Base-by-base conservation (phyloP, 345 rosid genomes). In the Schrenkiella parvula region DNA sequence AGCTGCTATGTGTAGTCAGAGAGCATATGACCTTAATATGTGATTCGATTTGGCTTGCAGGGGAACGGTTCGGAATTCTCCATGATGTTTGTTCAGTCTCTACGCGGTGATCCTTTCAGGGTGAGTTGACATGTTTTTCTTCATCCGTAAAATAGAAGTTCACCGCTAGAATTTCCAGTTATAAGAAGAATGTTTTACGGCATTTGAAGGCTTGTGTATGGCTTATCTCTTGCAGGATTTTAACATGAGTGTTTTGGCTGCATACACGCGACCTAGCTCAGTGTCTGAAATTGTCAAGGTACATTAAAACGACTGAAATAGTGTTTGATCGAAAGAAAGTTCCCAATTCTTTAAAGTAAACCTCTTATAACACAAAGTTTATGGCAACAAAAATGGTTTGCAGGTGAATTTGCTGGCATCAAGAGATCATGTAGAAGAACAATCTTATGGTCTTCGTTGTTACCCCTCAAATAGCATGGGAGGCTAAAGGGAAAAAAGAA, bases 201-300 rank as follows among this genome's bases (percentile, higher is more conserved):
- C 18, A 23, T 62, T 10, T 71, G 2, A 53, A 32, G 41, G 69
- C 53, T 52, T 70, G 11, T 50, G 28, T 26, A 22, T 21, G 31
- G 34, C 28, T 32, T 29, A 6, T 64, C 41, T 48, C 9, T 29
- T 26, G 54, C 82, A 93, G 98, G 92, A 89, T 66, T 93, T 93
- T 82, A 89, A 89, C 82, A 84, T 91, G 97, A 89, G 96, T 64
- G 86, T 91, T 55, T 80, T 91, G 82, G 95, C 96, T 51, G 93
- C 97, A 19, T 85, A 83, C 38, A 82, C 85, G 25, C 85, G 92
- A 53, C 92, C 97, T 1, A 86, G 84, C 79, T 87, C 97, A 0
- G 84, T 76, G 66, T 90, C 93, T 35, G 95, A 93, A 80, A 93
- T 93, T 71, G 91, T 93, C 37, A 93, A 93, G 95, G 97, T 93